Evolutionary conservation across 2,329 filamentous ascomycete species (phyloP), one percentile per base, ranked within the genome.

Genomic region (Nemania abortiva): DNA sequence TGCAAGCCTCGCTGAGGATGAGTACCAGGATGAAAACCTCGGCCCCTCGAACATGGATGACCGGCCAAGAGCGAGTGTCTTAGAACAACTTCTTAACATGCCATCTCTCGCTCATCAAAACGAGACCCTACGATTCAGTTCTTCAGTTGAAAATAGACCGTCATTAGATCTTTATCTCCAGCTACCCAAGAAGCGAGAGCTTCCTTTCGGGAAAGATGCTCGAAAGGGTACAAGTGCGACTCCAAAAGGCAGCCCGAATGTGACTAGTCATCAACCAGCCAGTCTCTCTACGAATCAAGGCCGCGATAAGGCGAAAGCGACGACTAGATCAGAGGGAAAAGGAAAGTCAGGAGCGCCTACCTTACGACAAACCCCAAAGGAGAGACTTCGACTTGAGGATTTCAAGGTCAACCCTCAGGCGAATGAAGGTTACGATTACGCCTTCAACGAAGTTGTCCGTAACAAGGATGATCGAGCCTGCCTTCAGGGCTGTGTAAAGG

Each of bases 331-430:
- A 59, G 61, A 63, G 5, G 61, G 63, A 4, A 66, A 18, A 20
- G 31, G 24, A 24, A 56, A 56, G 37, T 54, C 82, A 52, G 76
- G 82, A 5, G 39, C n/a, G 1, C 20, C 60, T 13, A 3, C 84
- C 1, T 84, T 92, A 18, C 88, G 93, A 57, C 78, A 84, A 10
- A 88, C 86, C 59, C 86, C 89, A 0, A 71, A 89, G 2, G 81
- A 84, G 0, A 82, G 86, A 39, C 85, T 97, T 13, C 82, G 82
- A 15, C 82, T 91, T 0, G 87, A 89, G 13, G 91, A 97, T 79
- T 98, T 97, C 84, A 95, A 91, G 77, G 84, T 96, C 74, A 97
- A 97, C 72, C 90, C 93, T 0, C 82, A 83, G 4, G 86, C 84
- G 73, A 95, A 95, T 71, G 86, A 91, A 50, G 92, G 92, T 1